A percentile compares a stretch with the other conserved stretches of the same genome.
Evolutionary conservation across 805 yeast genomes (phyloP).

Genomic region (Candida argentea): DNA sequence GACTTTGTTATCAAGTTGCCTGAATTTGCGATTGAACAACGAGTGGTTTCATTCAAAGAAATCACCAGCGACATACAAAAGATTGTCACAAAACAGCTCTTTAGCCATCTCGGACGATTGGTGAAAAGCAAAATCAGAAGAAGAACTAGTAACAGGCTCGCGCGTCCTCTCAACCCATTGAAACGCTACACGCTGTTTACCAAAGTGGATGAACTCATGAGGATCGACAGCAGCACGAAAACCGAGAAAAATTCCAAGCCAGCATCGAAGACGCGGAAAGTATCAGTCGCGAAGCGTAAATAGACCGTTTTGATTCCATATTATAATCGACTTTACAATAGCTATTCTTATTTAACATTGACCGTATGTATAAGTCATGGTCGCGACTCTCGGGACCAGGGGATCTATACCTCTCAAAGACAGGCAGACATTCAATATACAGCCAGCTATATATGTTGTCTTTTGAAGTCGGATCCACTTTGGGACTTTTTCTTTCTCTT

Average conservation of each 20-base stretch:
- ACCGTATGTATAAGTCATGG: too few species aligned
- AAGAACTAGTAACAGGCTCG: conserved; percentile 7
- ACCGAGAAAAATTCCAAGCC: too few species aligned
- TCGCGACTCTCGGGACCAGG: too few species aligned
- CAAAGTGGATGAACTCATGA: conserved; percentile 12
- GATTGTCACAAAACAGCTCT: conserved; percentile 19
- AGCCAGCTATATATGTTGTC: conserved; percentile 20
- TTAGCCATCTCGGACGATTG: conserved; percentile 26
- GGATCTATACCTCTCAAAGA: too few species aligned
- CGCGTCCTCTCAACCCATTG: conserved; percentile 14
- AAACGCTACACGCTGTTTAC: conserved; percentile 14
- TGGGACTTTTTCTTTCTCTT: conserved; percentile 32
- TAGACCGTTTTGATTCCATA: conserved; percentile 1
- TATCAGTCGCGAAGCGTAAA: not conserved
- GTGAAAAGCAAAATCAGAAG: conserved; percentile 21
- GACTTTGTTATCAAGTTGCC: conserved; percentile 25
- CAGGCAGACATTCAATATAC: conserved; percentile 1
- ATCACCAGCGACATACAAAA: conserved; percentile 24
- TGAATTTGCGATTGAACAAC: conserved; percentile 18
- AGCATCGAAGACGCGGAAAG: not conserved
- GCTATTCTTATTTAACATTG: too few species aligned
- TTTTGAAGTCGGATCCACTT: conserved; percentile 23
- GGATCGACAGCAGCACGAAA: too few species aligned
- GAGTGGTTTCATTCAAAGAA: conserved; percentile 25
- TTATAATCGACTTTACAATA: conserved; percentile 1